Percentiles rank a stretch among this genome's conserved stretches.
These are phyloP conservation scores for Phialocephala sp. DNA, from an alignment of 2,329 filamentous ascomycete genomes.

Conservation along the genomic window DNA sequence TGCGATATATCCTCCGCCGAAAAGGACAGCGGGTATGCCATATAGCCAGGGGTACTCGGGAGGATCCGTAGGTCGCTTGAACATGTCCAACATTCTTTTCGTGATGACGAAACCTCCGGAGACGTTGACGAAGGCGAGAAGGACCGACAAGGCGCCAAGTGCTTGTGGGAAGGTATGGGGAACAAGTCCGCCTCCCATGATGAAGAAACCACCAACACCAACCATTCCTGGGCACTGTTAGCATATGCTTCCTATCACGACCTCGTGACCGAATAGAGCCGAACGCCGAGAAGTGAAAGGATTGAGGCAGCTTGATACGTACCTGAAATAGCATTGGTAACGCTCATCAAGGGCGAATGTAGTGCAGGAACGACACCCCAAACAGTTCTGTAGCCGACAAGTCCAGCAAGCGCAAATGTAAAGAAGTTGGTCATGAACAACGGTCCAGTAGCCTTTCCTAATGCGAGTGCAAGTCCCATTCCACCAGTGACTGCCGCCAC, in stretches of 20 bases:
- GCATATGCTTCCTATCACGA: constrained; percentile 11
- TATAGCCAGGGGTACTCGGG: constrained; percentile 90
- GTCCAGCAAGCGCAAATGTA: constrained; percentile 80
- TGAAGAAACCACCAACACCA: constrained; percentile 85
- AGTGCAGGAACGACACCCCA: constrained; percentile 86
- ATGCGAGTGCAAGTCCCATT: constrained; percentile 75
- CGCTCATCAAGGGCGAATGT: constrained; percentile 89
- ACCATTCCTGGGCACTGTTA: constrained; percentile 68
- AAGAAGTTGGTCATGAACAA: constrained; percentile 89
- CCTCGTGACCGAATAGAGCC: not conserved
- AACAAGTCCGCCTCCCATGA: constrained; percentile 81
- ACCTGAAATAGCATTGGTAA: constrained; percentile 90
- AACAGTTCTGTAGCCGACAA: constrained; percentile 87
- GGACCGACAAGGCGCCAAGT: constrained; percentile 79
- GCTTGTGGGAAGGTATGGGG: constrained; percentile 80
- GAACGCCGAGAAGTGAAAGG: not conserved
- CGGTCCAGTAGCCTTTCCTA: constrained; percentile 82
- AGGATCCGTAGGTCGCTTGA: constrained; percentile 83
- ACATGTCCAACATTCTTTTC: constrained; percentile 94
- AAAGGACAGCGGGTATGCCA: constrained; percentile 75
- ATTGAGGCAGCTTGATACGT: constrained; percentile 28
- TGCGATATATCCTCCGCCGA: constrained; percentile 80
- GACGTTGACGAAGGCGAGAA: constrained; percentile 87
- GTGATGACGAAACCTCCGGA: constrained; percentile 90
- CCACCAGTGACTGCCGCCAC: constrained; percentile 76